Evolutionary conservation across 495 filamentous ascomycete species (phyloP).

Genomic region (Staphylotrichum longicolle): DNA sequence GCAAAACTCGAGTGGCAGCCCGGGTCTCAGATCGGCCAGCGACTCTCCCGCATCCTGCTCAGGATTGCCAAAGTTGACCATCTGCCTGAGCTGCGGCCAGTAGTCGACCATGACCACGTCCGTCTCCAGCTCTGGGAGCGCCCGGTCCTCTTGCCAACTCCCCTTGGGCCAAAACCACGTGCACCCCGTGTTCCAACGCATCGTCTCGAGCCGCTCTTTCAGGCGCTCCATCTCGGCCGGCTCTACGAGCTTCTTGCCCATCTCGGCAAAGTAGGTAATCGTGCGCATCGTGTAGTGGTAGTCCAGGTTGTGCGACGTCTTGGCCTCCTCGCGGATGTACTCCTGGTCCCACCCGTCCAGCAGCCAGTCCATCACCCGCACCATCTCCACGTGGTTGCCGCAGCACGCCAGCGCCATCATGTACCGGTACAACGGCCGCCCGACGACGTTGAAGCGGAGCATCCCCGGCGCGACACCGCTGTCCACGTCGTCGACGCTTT

Average conservation of each 20-base stretch:
- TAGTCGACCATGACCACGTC: constrained; percentile 12
- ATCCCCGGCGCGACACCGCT: neutral
- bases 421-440: constrained; percentile 36
- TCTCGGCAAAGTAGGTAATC: constrained; percentile 36
- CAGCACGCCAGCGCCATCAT: constrained; percentile 41
- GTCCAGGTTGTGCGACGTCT: constrained; percentile 28
- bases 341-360: constrained; percentile 33
- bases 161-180: constrained; percentile 30
- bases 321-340: constrained; percentile 36
- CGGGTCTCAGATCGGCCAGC: neutral
- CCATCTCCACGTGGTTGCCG: constrained; percentile 37
- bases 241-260: constrained; percentile 29
- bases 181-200: constrained; percentile 21
- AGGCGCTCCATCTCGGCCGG: constrained; percentile 28
- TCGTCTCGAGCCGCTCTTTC: constrained; percentile 23
- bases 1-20: neutral
- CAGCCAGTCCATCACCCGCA: constrained; percentile 41
- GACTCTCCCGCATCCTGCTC: neutral
- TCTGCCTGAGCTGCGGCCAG: constrained; percentile 21
- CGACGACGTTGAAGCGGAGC: constrained; percentile 29
- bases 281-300: constrained; percentile 33
- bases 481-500: neutral
- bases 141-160: neutral
- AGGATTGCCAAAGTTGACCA: constrained; percentile 2
- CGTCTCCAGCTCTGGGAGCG: constrained; percentile 14